Evolutionary conservation across 225 moss, liverwort and hornwort genomes (phyloP), one percentile per base, ranked within the genome.

Genomic region (Lunularia cruciata): DNA sequence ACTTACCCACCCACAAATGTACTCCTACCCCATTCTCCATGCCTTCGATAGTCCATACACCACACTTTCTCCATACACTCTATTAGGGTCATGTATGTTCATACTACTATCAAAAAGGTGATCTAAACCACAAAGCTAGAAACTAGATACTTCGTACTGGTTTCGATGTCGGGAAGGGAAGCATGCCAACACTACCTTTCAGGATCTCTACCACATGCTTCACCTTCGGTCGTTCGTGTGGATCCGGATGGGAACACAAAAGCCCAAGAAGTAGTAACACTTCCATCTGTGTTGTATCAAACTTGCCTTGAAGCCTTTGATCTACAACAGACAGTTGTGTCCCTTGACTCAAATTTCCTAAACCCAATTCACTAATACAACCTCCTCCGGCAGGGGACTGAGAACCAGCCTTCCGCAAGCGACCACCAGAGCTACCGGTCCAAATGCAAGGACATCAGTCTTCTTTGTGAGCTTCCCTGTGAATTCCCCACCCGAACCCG

Each of bases 391-490:
- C 26, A 38, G 15, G 11, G 2, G 3, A 38, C 16, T 35, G 15
- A 2, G 27, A 6, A 39, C 69, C 9, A 0, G 2, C 28, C 55
- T 69, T 19, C 69, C 69, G 26, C 69, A 69, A 54, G 42, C 53
- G 5, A 69, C 20, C 39, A 55, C 69, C 35, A 69, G 25, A 37
- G 54, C 53, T 0, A 68, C 51, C 7, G 53, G 51, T 32, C 67
- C 51, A 37, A 43, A 65, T 5, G 65, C 43, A 25, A 23, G 47
- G 20, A 47, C 33, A 47, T 65, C 65, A 2, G 65, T 68, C 31
- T 68, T 68, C 34, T 68, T 39, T 11, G 69, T 69, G 55, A 47
- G 56, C 23, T 57, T 69, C 23, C 69, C 39, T 11, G 55, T 38
- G 15, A n/a, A n/a, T n/a, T n/a, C n/a, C n/a, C n/a, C n/a, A n/a